phyloP scores from a whole-genome alignment of 768 basidiomycete genomes.

The Ephemerocybe angulata region DNA sequence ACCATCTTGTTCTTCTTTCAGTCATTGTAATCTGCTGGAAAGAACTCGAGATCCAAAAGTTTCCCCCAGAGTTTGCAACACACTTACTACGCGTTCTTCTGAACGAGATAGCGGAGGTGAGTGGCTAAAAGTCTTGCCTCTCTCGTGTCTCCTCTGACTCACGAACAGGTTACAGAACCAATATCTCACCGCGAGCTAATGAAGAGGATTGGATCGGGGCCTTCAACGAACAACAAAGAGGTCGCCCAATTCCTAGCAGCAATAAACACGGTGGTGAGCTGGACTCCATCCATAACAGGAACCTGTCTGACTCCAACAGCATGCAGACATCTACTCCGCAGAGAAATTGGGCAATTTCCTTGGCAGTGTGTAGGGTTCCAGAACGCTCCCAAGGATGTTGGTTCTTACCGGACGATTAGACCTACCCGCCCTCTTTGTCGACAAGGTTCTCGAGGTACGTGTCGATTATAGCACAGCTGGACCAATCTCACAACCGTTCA shows the following conservation, averaged over 20 bases:
- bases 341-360: constrained; percentile 68
- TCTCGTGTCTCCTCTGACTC: not conserved
- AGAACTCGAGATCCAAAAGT: constrained; percentile 48
- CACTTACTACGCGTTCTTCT: constrained; percentile 66
- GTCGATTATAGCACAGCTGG: not conserved
- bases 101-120: constrained; percentile 67
- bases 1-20: constrained; percentile 68
- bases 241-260: constrained; percentile 44
- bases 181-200: constrained; percentile 52
- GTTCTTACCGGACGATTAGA: constrained; percentile 28
- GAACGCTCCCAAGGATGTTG: not conserved
- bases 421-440: constrained; percentile 54
- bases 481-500: not conserved
- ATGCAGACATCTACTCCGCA: constrained; percentile 45
- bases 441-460: constrained; percentile 31
- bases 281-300: constrained; percentile 15
- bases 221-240: constrained; percentile 38
- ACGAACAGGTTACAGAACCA: constrained; percentile 57
- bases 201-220: constrained; percentile 40
- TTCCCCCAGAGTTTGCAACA: constrained; percentile 56
- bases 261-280: constrained; percentile 36
- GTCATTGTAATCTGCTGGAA: constrained; percentile 62
- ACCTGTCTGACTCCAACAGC: constrained; percentile 24
- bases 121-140: constrained; percentile 18
- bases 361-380: constrained; percentile 31